These are phyloP conservation scores for Suhomyces terraborum DNA, from an alignment of 1,139 yeast species.

Conservation along the genomic window DNA sequence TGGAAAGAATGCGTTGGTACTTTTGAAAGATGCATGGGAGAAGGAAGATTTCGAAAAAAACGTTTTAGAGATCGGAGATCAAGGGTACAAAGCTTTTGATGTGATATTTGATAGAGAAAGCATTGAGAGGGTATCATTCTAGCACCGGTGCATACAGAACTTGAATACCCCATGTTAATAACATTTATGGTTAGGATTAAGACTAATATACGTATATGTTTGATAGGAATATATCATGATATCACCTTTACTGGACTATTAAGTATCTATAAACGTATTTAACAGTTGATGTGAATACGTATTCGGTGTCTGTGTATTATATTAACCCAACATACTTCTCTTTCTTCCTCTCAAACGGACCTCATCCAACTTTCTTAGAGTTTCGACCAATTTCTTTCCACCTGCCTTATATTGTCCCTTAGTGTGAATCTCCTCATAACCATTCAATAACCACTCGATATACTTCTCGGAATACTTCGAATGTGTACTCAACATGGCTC, in stretches of 20 bases:
- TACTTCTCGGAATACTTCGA: conserved; percentile 68
- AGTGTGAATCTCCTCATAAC: conserved; percentile 55
- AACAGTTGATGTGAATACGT: no score
- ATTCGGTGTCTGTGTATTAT: no score
- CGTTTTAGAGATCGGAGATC: conserved; percentile 15
- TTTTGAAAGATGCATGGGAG: conserved; percentile 16
- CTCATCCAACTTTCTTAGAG: conserved; percentile 67
- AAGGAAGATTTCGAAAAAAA: conserved; percentile 14
- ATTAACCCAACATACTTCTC: conserved; percentile 90
- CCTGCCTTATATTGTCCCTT: conserved; percentile 33
- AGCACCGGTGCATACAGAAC: background rate
- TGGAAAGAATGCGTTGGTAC: conserved; percentile 15
- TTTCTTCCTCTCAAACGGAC: conserved; percentile 93
- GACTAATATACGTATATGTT: no score
- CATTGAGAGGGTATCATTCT: conserved; percentile 18
- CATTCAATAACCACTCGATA: conserved; percentile 70
- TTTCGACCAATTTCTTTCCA: conserved; percentile 52
- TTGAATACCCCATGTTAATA: background rate
- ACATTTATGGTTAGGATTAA: no score
- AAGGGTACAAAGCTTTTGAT: conserved; percentile 20
- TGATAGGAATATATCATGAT: no score
- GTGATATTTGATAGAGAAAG: conserved; percentile 19
- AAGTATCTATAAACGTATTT: no score
- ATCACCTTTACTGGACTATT: no score
- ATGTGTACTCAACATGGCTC: conserved; percentile 91